Evolutionary conservation across 148 eudicot genomes (phyloP).

Genomic region (Rhododendron ovatum): DNA sequence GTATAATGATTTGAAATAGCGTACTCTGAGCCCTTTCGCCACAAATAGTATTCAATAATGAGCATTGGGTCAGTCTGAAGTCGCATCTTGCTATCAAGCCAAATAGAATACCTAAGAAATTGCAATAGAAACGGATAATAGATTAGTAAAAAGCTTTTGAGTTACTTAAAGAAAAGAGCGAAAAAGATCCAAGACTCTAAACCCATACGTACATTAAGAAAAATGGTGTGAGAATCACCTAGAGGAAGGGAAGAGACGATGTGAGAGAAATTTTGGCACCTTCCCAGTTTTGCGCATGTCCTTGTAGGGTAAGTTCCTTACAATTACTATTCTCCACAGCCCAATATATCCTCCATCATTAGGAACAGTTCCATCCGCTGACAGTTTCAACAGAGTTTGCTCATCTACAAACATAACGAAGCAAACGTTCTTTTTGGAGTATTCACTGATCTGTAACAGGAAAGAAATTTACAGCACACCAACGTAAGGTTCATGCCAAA

Average conservation of each 20-base stretch:
- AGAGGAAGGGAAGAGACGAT: slow-evolving; percentile 92
- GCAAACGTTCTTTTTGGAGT: slow-evolving; percentile 80
- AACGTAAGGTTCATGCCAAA: not conserved
- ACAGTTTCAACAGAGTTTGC: slow-evolving; percentile 60
- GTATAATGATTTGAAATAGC: slow-evolving; percentile 94
- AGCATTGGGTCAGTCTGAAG: slow-evolving; percentile 80
- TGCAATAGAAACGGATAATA: not conserved
- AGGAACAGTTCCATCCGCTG: slow-evolving; percentile 68
- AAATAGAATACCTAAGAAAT: slow-evolving; percentile 77
- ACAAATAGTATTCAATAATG: slow-evolving; percentile 74
- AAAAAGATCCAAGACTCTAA: not conserved
- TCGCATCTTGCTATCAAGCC: slow-evolving; percentile 97
- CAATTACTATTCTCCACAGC: slow-evolving; percentile 79
- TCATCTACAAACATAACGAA: slow-evolving; percentile 94
- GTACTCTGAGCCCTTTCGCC: slow-evolving; percentile 82
- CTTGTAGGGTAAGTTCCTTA: slow-evolving; percentile 70
- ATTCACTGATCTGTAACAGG: slow-evolving; percentile 83
- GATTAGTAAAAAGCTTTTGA: not conserved
- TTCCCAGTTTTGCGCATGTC: slow-evolving; percentile 97
- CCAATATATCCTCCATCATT: slow-evolving; percentile 77
- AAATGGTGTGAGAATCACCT: slow-evolving; percentile 45
- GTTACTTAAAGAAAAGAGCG: not conserved
- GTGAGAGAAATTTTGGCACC: slow-evolving; percentile 94
- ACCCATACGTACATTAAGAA: slow-evolving; percentile 4
- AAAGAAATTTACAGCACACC: slow-evolving; percentile 3